Evolutionary conservation across 306 rosid genomes (phyloP), one percentile per base, ranked within the genome.

Genomic region (Castanopsis chinensis): DNA sequence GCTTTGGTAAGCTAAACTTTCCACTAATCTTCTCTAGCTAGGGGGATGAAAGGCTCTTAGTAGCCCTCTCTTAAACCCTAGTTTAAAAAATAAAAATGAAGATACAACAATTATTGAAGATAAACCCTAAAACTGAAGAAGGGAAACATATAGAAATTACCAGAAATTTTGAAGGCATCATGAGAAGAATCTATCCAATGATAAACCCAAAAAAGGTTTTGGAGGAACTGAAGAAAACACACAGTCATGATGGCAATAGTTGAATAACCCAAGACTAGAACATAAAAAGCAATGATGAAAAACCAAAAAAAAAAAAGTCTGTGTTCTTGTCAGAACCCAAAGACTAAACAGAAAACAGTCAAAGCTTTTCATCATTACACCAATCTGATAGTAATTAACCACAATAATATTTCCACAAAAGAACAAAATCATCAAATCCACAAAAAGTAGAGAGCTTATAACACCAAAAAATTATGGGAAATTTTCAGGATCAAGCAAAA

Each of bases 301-400:
- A 25, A 25, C 27, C 27, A 25, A 25, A 25, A 37, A 37, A 37
- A 37, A 37, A 35, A 37, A 37, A 37, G 19, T 86, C 85, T 82
- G 83, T 87, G 78, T 74, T 18, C 68, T 33, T 63, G 81, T 74
- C 82, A 80, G 37, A 45, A 69, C 81, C 53, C 17, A 41, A 77
- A 75, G 81, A 41, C 72, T 49, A 41, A 35, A 28, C 23, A 41
- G 11, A 41, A 68, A n/a, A 20, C 75, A 77, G 83, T 86, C 87
- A 69, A 80, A 84, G 54, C 8, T 43, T 45, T 68, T 89, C 83
- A 86, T 89, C 82, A 87, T 85, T 69, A 81, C 83, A 61, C 72
- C 51, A 79, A 85, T 87, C 86, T 55, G 56, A 1, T 37, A 21
- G 37, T 32, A 54, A 56, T 75, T 8, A 52, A 64, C 49, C 30